Conservation (phyloP, 306 rosid genomes). For the Cercis canadensis region DNA sequence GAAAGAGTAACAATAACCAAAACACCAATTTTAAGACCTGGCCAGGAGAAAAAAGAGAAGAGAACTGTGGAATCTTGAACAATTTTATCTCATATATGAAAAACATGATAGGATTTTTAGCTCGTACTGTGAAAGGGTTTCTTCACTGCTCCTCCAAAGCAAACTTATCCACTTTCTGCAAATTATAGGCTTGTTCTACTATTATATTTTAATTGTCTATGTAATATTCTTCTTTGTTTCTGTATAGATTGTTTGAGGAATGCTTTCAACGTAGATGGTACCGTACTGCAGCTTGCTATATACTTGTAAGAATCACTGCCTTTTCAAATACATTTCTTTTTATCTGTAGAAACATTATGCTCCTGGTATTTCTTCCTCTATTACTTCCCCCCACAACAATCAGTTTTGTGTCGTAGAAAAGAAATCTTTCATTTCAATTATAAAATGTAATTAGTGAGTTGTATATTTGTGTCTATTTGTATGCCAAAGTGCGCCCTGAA, state of each 20-base stretch:
- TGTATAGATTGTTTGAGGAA: constrained; percentile 90
- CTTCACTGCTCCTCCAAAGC: constrained; percentile 22
- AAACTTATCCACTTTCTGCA: background rate
- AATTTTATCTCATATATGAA: background rate
- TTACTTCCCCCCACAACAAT: too few species aligned
- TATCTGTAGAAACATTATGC: too few species aligned
- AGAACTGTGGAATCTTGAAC: background rate
- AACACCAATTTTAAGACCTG: background rate
- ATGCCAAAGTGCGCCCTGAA: background rate
- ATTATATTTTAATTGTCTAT: constrained; percentile 10
- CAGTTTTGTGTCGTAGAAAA: background rate
- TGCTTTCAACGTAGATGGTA: constrained; percentile 99
- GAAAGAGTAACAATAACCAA: background rate
- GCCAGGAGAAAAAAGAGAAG: background rate
- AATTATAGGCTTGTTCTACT: constrained; percentile 10
- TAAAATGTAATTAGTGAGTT: constrained; percentile 1
- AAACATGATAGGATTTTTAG: constrained; percentile 1
- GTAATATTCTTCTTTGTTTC: constrained; percentile 19
- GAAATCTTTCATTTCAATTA: background rate
- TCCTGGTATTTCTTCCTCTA: too few species aligned
- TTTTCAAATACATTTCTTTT: too few species aligned
- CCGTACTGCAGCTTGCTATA: constrained; percentile 96
- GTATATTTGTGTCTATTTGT: background rate
- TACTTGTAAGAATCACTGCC: constrained; percentile 72
- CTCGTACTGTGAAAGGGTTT: constrained; percentile 28